These are phyloP conservation scores for Cryptomeria japonica DNA, from an alignment of 75 land plant genomes.

Conservation along the genomic window DNA sequence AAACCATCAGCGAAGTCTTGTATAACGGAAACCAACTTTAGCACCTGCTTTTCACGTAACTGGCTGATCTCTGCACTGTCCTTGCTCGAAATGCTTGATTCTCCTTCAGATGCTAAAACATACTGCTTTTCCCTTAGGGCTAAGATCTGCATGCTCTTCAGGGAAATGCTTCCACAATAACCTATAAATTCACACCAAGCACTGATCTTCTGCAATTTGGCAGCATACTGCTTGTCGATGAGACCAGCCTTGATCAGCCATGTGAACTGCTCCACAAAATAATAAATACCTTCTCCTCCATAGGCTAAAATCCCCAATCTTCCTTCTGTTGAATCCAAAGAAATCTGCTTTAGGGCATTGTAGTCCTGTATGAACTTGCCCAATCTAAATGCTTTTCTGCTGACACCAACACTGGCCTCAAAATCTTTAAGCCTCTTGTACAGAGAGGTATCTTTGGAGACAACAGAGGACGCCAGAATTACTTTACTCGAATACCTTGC, in stretches of 20 bases:
- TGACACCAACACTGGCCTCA: slow-evolving; percentile 88
- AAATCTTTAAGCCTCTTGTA: slow-evolving; percentile 63
- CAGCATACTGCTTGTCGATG: slow-evolving; percentile 44
- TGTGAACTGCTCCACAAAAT: slow-evolving; percentile 89
- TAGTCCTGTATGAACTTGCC: slow-evolving; percentile 96
- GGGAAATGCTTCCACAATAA: slow-evolving; percentile 74
- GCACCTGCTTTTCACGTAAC: slow-evolving; percentile 47
- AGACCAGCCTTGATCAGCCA: slow-evolving; percentile 90
- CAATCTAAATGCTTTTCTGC: slow-evolving; percentile 96
- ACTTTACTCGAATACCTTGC: slow-evolving; percentile 84
- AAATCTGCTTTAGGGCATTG: slow-evolving; percentile 54
- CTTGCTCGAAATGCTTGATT: slow-evolving; percentile 6
- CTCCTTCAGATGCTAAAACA: slow-evolving; percentile 21
- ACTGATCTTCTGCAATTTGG: slow-evolving; percentile 57
- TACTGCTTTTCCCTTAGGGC: slow-evolving; percentile 40
- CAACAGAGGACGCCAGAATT: slow-evolving; percentile 60
- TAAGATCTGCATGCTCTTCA: slow-evolving; percentile 59
- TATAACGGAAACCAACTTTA: slow-evolving; percentile 77
- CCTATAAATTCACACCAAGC: slow-evolving; percentile 93
- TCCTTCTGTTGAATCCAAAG: slow-evolving; percentile 25
- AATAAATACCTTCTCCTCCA: slow-evolving; percentile 90
- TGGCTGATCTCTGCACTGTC: slow-evolving; percentile 34
- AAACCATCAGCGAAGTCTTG: slow-evolving; percentile 90
- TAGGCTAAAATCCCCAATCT: slow-evolving; percentile 52
- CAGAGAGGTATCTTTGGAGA: slow-evolving; percentile 27